A percentile compares a stretch with the other conserved stretches of the same genome.
phyloP scores from a whole-genome alignment of 2,329 filamentous ascomycete species.

The Aspergillus brunneoviolaceus region DNA sequence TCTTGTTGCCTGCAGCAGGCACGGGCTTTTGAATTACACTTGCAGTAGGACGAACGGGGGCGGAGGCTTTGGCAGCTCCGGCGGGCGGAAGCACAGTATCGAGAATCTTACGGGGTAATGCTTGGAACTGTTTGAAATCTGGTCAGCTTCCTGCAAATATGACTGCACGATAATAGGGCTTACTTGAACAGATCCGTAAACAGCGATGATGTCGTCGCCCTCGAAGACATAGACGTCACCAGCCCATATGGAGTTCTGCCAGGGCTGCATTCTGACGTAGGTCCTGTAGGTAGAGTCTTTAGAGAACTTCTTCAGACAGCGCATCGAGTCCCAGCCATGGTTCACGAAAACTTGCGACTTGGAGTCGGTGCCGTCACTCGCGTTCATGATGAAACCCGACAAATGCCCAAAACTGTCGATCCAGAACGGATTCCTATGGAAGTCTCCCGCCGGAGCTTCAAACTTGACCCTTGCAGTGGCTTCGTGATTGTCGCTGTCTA shows the following conservation, averaged over 20 bases:
- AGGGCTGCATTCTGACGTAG: conserved; percentile 61
- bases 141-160: conserved; percentile 7
- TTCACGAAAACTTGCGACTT: conserved; percentile 62
- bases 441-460: conserved; percentile 56
- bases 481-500: conserved; percentile 57
- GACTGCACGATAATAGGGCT: not conserved
- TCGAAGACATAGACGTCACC: conserved; percentile 63
- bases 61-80: conserved; percentile 23
- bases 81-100: conserved; percentile 43
- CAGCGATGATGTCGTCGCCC: conserved; percentile 58
- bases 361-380: conserved; percentile 59
- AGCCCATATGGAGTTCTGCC: conserved; percentile 53
- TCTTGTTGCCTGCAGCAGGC: conserved; percentile 21
- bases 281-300: conserved; percentile 56
- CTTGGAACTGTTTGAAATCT: conserved; percentile 39
- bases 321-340: conserved; percentile 62
- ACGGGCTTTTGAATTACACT: conserved; percentile 30
- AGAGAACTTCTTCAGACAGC: conserved; percentile 54
- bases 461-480: conserved; percentile 57
- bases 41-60: conserved; percentile 25
- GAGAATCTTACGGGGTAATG: conserved; percentile 41
- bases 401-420: conserved; percentile 60
- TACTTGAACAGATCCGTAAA: conserved; percentile 50
- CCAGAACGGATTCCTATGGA: conserved; percentile 60
- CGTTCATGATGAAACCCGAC: conserved; percentile 62